Base-by-base conservation (phyloP, 192 early-diverging fungal genomes). In the Gaertneriomyces semiglobifer region DNA sequence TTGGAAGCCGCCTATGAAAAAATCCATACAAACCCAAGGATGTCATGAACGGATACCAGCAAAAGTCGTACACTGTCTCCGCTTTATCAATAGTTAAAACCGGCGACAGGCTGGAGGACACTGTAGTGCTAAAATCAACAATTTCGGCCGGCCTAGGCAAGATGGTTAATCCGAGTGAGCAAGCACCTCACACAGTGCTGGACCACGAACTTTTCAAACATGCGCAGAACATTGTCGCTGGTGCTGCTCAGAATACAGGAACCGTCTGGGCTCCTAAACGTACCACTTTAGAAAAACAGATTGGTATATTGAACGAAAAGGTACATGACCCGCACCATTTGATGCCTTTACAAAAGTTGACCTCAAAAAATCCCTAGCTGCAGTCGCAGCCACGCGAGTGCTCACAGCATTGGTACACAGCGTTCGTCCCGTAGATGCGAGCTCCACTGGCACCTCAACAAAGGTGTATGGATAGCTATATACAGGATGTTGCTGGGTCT, bases 241-340 rank as follows among this genome's bases (percentile, higher is more conserved):
- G 83, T 83, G 47, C 84, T 86, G 1, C 82, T 77, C 40, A 90
- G 60, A 0, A 88, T 44, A 61, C 83, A 88, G 1, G 79, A 63
- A 45, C 88, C 88, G 66, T 90, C 88, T 4, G 88, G 88, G 7
- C 86, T 86, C 87, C 86, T 88, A 70, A 46, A 19, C 43, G 53
- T 39, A 16, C 19, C 16, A 10, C 40, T 14, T 38, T 38, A 56
- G 57, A 1, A 65, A 62, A 19, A 51, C 12, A 5, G 43, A 5
- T 18, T 62, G 20, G 39, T 47, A 20, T 53, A 1, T 38, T 43
- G n/a, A 57, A n/a, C 46, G 6, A 9, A 42, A 4, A 42, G 47
- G 18, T 38, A 33, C 55, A 6, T 44, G 54, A 10, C 38, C 2
- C 11, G n/a, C 74, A 88, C 87, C 88, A 89, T 75, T 82, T 81